A percentile compares a stretch with the other conserved stretches of the same genome.
Conservation (phyloP, 768 basidiomycete species). For the Hericium rajendrae region DNA sequence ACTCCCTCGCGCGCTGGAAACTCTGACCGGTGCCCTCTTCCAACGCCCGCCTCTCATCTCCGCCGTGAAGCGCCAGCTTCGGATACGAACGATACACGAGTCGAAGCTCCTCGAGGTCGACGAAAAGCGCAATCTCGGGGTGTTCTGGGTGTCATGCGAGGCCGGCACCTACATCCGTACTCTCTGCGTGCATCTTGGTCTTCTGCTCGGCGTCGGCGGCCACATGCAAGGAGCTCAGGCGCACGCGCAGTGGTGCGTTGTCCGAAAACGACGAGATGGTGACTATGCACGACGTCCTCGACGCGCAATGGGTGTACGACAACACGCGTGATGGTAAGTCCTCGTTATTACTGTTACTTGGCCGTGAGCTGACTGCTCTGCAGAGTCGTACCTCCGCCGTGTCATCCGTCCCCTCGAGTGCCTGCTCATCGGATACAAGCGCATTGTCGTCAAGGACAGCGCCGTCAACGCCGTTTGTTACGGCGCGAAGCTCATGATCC, state of each 20-base stretch:
- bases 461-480: slow-evolving; percentile 99
- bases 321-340: slow-evolving; percentile 87
- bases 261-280: slow-evolving; percentile 98
- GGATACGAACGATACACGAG: slow-evolving; percentile 94
- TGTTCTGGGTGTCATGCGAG: slow-evolving; percentile 99
- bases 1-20: slow-evolving; percentile 90
- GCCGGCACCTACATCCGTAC: slow-evolving; percentile 97
- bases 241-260: slow-evolving; percentile 93
- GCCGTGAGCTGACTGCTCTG: slow-evolving; percentile 1
- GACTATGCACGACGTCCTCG: slow-evolving; percentile 99
- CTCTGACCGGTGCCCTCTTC: slow-evolving; percentile 95
- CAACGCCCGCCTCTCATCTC: slow-evolving; percentile 98
- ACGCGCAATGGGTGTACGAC: slow-evolving; percentile 98
- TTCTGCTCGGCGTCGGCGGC: slow-evolving; percentile 93
- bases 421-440: slow-evolving; percentile 91
- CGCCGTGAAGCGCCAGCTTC: slow-evolving; percentile 95
- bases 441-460: slow-evolving; percentile 97
- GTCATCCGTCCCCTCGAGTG: slow-evolving; percentile 93
- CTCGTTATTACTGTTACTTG: not conserved
- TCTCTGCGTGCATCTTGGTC: slow-evolving; percentile 92
- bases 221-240: slow-evolving; percentile 99
- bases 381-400: slow-evolving; percentile 93
- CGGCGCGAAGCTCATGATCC: slow-evolving; percentile 99
- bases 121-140: slow-evolving; percentile 90
- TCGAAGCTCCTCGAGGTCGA: slow-evolving; percentile 95